Base-by-base conservation (phyloP, 2,329 filamentous ascomycete genomes). In the Fusarium praegraminearum region DNA sequence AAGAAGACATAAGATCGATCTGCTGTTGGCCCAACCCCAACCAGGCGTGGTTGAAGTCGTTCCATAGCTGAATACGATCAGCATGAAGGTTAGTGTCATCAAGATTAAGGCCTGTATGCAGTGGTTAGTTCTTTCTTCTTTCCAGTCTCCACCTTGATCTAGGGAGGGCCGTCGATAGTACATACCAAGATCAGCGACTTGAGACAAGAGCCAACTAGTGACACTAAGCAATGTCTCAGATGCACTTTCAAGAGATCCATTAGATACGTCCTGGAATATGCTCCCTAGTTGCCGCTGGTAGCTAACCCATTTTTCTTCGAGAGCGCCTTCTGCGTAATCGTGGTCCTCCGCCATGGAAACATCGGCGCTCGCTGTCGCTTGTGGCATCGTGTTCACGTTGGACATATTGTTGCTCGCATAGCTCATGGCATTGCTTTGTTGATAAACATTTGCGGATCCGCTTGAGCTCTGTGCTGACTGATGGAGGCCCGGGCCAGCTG, bases 21-120 rank as follows among this genome's bases (percentile, higher is more conserved):
- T 98, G 94, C 72, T 89, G 92, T 77, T 96, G 93, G 52, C 94
- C 88, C 9, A 96, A 83, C 7, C 90, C 87, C 38, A 98, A 86
- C 95, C 95, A 98, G 62, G 93, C 94, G 62, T 93, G 87, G 79
- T 99, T 98, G 82, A 98, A 97, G 72, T 98, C 92, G 74, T 92
- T 90, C 96, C 96, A 99, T 9, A 98, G 83, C 76, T 91, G 90
- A 70, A 97, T 87, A 57, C 94, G 90, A 73, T 96, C 91, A 58
- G 86, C 82, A 76, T 96, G 90, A 58, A 93, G 86, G 55, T 85
- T 85, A 76, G 92, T 89, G 78, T 97, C 91, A 82, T 98, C 94
- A 75, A 91, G 89, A 71, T 92, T 90, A 74, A 98, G 89, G 62
- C 93, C 94, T 97, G 80, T 24, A 20, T 35, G 24, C n/a, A 41